Conservation (phyloP, 805 yeast species). For the Schizosaccharomyces octosporus region DNA sequence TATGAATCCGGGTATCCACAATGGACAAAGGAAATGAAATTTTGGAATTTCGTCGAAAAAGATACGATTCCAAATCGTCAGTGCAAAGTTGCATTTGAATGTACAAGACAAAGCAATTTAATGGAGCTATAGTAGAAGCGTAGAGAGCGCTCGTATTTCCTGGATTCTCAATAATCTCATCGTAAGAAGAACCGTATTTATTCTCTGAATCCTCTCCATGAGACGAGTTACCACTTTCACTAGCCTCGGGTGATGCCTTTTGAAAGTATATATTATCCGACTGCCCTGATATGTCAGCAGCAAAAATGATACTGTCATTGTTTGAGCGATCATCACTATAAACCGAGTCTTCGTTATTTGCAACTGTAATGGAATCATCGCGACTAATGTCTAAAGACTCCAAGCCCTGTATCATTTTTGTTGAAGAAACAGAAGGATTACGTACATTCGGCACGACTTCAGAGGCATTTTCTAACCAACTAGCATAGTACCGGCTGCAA, state of each 20-base stretch:
- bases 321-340: too few species aligned
- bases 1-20: background rate
- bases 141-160: background rate
- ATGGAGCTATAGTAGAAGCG: background rate
- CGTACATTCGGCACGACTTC: background rate
- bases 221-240: too few species aligned
- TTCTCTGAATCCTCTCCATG: too few species aligned
- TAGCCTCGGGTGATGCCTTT: too few species aligned
- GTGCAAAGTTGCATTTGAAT: constrained; percentile 98
- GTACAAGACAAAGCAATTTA: constrained; percentile 36
- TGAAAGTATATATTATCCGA: too few species aligned
- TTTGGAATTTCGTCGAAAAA: background rate
- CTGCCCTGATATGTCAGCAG: too few species aligned
- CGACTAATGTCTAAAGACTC: background rate
- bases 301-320: too few species aligned
- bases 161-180: background rate
- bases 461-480: constrained; percentile 1
- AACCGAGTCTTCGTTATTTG: too few species aligned
- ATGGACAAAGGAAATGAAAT: background rate
- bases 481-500: background rate
- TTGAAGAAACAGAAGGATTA: too few species aligned
- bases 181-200: background rate
- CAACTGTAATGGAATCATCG: too few species aligned
- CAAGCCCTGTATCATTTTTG: background rate
- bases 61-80: constrained; percentile 61